Base-by-base conservation (phyloP, 2,329 filamentous ascomycete genomes). In the Aspergillus aculeatus region DNA sequence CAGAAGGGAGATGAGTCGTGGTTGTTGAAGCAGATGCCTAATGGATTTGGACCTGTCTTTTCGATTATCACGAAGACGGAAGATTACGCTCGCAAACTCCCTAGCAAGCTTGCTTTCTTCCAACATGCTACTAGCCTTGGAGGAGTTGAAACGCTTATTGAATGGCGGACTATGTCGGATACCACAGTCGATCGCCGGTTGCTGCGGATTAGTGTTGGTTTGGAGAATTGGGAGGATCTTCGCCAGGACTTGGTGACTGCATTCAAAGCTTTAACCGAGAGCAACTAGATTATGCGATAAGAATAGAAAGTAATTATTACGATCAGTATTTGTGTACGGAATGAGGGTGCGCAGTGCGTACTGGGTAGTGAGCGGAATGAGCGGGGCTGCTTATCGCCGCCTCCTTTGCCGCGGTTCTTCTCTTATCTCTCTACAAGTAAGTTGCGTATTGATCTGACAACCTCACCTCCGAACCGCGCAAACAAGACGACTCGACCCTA, bases 81-180 rank as follows among this genome's bases (percentile, higher is more conserved):
- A 62, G 78, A 80, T 1, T 71, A 84, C 54, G 93, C 95, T 3
- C 84, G 82, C 65, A 75, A 80, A 31, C 77, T 99, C 64, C 95
- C 95, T 3, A 90, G 88, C 70, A 90, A 90, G 75, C 77, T 98
- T 73, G 73, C 81, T 2, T 83, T 96, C 49, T 98, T 98, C 80
- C 91, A 96, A 68, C 95, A 99, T 76, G 95, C 95, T 5, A 99
- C 95, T 2, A 96, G 91, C 74, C 77, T 98, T 29, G 95, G 95
- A 2, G 94, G 95, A 4, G 92, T 98, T 10, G 95, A 98, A 83
- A 95, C 91, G 71, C 77, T 98, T 80, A 93, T 99, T 68, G 95
- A 99, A 83, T 99, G 95, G 95, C 83, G 95, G 60, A 86, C 89
- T 51, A 95, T 99, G 91, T 89, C 87, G 60, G 95, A 99, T 80